A percentile compares a stretch with the other conserved stretches of the same genome.
Conservation (phyloP, 192 early-diverging fungal species). For the Umbelopsis ramanniana region DNA sequence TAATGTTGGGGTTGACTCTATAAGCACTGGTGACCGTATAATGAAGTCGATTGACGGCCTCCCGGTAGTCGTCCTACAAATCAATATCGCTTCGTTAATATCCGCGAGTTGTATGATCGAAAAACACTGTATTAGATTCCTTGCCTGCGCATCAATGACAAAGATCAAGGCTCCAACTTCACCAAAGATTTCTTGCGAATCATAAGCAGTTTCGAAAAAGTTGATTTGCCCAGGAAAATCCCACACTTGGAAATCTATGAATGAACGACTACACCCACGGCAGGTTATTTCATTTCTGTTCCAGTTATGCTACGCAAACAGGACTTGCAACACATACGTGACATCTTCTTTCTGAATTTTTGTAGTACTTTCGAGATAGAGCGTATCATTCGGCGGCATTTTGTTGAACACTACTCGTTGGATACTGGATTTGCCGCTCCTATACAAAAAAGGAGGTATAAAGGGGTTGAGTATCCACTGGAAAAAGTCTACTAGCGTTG, state of each 20-base stretch:
- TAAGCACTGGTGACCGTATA: slow-evolving; percentile 76
- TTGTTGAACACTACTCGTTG: slow-evolving; percentile 87
- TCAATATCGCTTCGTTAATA: not conserved
- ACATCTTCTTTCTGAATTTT: slow-evolving; percentile 74
- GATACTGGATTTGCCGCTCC: slow-evolving; percentile 87
- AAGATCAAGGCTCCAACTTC: slow-evolving; percentile 82
- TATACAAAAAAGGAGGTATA: slow-evolving; percentile 28
- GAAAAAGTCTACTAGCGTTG: not conserved
- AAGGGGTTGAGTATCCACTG: slow-evolving; percentile 1
- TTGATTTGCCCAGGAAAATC: slow-evolving; percentile 93
- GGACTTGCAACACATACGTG: slow-evolving; percentile 46
- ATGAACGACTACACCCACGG: slow-evolving; percentile 51
- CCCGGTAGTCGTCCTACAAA: slow-evolving; percentile 76
- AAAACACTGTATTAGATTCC: not conserved
- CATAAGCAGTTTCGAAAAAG: slow-evolving; percentile 72
- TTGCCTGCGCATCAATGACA: slow-evolving; percentile 94
- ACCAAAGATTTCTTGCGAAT: slow-evolving; percentile 69
- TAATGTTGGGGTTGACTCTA: slow-evolving; percentile 79
- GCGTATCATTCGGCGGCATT: slow-evolving; percentile 85
- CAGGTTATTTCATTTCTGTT: not conserved
- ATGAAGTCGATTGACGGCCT: slow-evolving; percentile 75
- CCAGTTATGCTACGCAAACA: not conserved
- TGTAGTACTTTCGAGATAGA: slow-evolving; percentile 81
- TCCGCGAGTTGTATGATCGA: not conserved
- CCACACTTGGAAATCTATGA: slow-evolving; percentile 87